A percentile compares a stretch with the other conserved stretches of the same genome.
Conservation (phyloP, 2,329 filamentous ascomycete genomes). For the Neofusicoccum sp. region DNA sequence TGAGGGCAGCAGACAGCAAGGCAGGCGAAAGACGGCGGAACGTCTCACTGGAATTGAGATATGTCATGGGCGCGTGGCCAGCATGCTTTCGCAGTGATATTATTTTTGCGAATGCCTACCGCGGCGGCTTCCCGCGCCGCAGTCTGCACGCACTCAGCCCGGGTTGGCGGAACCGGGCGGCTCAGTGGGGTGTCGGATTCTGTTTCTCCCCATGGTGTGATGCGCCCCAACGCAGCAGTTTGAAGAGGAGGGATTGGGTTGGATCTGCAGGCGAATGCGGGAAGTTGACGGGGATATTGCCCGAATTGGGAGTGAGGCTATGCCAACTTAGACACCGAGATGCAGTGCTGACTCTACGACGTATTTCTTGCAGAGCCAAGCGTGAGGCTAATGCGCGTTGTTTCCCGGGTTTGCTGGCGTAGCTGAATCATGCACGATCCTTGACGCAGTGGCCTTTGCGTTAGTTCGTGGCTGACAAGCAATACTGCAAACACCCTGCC, state of each 20-base stretch:
- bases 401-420: neutral
- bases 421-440: neutral
- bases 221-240: neutral
- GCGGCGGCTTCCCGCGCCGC: neutral
- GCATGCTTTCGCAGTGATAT: neutral
- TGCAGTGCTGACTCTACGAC: neutral
- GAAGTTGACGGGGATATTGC: neutral
- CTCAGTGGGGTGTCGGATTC: neutral
- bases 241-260: neutral
- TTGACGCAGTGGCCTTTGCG: neutral
- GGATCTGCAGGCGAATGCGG: neutral
- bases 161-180: conserved; percentile 3
- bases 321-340: too few relatives aligned
- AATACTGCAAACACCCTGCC: neutral
- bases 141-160: neutral
- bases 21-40: neutral
- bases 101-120: neutral
- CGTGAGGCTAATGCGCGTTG: neutral
- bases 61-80: neutral
- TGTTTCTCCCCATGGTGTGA: neutral
- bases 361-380: neutral
- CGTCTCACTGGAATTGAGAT: neutral
- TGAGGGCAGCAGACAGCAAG: neutral
- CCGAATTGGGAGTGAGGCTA: too few relatives aligned
- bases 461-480: neutral